A percentile compares a stretch with the other conserved stretches of the same genome.
Evolutionary conservation across 768 basidiomycete species (phyloP).

Genomic region (Suillus subluteus): DNA sequence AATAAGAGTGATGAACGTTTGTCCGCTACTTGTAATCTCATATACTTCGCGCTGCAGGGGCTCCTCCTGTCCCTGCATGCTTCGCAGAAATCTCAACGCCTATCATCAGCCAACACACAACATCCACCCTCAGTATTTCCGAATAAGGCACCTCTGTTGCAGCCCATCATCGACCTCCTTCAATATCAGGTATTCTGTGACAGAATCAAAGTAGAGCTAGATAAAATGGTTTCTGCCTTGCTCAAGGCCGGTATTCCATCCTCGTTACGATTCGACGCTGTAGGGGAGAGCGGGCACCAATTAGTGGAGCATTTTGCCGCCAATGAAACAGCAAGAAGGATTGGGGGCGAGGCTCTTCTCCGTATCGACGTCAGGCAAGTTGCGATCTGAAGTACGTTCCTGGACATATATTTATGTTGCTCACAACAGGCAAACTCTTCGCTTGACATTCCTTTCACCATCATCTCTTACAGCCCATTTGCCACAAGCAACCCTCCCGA

Average conservation of each 20-base stretch:
- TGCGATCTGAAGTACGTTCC: neutral
- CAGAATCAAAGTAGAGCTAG: slow-evolving; percentile 61
- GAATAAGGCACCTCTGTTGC: slow-evolving; percentile 56
- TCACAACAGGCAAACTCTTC: slow-evolving; percentile 66
- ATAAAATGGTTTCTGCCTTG: slow-evolving; percentile 52
- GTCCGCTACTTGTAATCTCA: slow-evolving; percentile 60
- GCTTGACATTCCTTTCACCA: slow-evolving; percentile 77
- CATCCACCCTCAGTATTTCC: slow-evolving; percentile 13
- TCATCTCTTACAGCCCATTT: slow-evolving; percentile 79
- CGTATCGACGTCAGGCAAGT: slow-evolving; percentile 69
- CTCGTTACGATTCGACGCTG: slow-evolving; percentile 58
- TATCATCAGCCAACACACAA: slow-evolving; percentile 34
- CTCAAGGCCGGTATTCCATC: slow-evolving; percentile 56
- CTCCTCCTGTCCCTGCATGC: slow-evolving; percentile 67
- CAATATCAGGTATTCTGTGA: slow-evolving; percentile 80
- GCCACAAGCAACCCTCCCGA: slow-evolving; percentile 73
- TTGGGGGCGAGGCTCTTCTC: slow-evolving; percentile 76
- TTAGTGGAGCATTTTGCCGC: slow-evolving; percentile 52
- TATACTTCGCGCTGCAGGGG: slow-evolving; percentile 64
- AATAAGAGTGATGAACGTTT: slow-evolving; percentile 21
- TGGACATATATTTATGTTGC: neutral
- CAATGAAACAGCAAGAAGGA: slow-evolving; percentile 40
- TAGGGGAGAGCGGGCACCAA: slow-evolving; percentile 68
- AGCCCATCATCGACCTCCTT: slow-evolving; percentile 75
- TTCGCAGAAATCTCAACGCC: slow-evolving; percentile 45